phyloP scores from a whole-genome alignment of 2,329 filamentous ascomycete species.

The Lizonia empirigonia region DNA sequence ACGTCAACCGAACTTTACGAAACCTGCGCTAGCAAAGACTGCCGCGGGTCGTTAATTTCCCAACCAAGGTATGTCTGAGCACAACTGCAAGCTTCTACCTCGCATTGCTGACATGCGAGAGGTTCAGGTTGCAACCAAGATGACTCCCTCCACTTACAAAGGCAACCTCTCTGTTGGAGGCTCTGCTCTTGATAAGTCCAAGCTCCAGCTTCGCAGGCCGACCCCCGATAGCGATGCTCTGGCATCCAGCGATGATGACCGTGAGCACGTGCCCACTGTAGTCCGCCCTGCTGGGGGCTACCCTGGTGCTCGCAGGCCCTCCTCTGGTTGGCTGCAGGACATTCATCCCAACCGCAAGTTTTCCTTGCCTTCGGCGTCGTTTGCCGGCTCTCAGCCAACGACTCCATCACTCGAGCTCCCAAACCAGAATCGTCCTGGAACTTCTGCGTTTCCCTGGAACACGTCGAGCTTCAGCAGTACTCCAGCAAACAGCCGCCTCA shows the following conservation, averaged over 20 bases:
- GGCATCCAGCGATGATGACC: slow-evolving; percentile 92
- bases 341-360: slow-evolving; percentile 71
- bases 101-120: background rate
- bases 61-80: slow-evolving; percentile 2
- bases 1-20: background rate
- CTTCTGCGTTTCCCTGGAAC: slow-evolving; percentile 53
- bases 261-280: slow-evolving; percentile 57
- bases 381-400: slow-evolving; percentile 80
- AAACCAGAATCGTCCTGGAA: slow-evolving; percentile 48
- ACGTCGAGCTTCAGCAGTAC: slow-evolving; percentile 41
- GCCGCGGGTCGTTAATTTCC: background rate
- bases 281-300: slow-evolving; percentile 30
- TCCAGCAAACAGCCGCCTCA: slow-evolving; percentile 33
- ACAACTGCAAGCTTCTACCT: background rate
- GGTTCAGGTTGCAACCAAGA: slow-evolving; percentile 19
- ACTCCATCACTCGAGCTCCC: slow-evolving; percentile 73
- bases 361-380: slow-evolving; percentile 70
- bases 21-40: background rate
- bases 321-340: slow-evolving; percentile 76
- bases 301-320: slow-evolving; percentile 37
- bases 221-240: slow-evolving; percentile 94
- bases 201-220: slow-evolving; percentile 71
- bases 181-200: slow-evolving; percentile 67
- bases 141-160: slow-evolving; percentile 39
- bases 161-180: slow-evolving; percentile 37